A percentile compares a stretch with the other conserved stretches of the same genome.
Conservation (phyloP, 2,329 filamentous ascomycete genomes). For the Pezicula radicicola region DNA sequence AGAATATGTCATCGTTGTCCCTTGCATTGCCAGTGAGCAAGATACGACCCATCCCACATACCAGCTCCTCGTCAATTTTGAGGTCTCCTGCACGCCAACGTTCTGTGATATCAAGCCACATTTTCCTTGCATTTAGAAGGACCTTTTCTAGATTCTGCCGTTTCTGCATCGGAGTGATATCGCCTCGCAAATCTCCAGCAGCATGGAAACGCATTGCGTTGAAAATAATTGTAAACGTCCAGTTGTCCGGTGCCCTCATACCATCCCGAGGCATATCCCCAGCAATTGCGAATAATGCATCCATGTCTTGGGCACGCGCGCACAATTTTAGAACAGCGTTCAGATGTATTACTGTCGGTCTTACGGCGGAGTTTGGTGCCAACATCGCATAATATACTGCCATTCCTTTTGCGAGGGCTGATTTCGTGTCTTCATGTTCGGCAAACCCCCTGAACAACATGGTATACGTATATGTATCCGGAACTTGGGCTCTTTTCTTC, state of each 20-base stretch:
- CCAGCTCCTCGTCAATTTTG: constrained; percentile 72
- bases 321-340: constrained; percentile 89
- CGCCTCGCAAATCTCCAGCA: constrained; percentile 18
- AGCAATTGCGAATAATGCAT: constrained; percentile 75
- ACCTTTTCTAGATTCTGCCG: constrained; percentile 36
- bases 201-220: constrained; percentile 63
- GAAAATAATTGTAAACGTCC: constrained; percentile 81
- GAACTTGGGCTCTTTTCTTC: constrained; percentile 86
- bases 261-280: constrained; percentile 66
- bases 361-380: constrained; percentile 57
- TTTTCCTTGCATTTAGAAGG: constrained; percentile 63
- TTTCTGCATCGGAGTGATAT: constrained; percentile 24
- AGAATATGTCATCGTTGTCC: constrained; percentile 70
- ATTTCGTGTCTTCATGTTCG: constrained; percentile 51
- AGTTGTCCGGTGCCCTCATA: constrained; percentile 58
- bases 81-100: constrained; percentile 73
- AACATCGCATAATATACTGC: constrained; percentile 76
- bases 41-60: constrained; percentile 76
- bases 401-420: constrained; percentile 66
- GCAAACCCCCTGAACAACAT: constrained; percentile 76
- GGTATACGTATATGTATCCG: constrained; percentile 81
- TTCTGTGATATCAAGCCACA: constrained; percentile 80
- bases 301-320: constrained; percentile 69
- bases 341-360: constrained; percentile 76
- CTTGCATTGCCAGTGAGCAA: constrained; percentile 62